Conservation (phyloP, 1,284 basidiomycete genomes). For the Hortiboletus rubellus region DNA sequence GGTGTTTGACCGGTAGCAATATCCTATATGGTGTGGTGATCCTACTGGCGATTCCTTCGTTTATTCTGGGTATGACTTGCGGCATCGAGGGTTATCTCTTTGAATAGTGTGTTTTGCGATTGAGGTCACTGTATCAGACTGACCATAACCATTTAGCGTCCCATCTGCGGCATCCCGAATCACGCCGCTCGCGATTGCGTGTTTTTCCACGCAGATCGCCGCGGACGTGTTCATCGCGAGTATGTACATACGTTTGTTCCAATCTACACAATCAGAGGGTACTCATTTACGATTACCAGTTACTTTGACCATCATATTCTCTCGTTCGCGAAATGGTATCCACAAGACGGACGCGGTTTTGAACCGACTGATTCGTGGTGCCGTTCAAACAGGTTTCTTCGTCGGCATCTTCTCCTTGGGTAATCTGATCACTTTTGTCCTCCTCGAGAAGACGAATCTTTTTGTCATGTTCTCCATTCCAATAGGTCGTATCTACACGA, state of each 20-base stretch:
- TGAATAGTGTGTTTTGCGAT: no score
- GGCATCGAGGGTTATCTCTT: no score
- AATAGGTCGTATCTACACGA: not conserved
- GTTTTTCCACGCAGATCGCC: not conserved
- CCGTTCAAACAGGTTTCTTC: not conserved
- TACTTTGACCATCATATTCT: no score
- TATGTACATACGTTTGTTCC: not conserved
- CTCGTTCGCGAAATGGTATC: no score
- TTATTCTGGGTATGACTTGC: not conserved
- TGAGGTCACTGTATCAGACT: not conserved
- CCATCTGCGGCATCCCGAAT: not conserved
- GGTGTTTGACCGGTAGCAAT: not conserved
- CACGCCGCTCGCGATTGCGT: not conserved
- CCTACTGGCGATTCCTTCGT: not conserved
- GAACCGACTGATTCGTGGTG: not conserved
- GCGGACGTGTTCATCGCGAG: not conserved
- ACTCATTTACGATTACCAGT: no score
- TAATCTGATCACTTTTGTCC: not conserved
- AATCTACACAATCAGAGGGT: not conserved
- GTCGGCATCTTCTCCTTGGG: not conserved
- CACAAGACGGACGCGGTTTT: no score
- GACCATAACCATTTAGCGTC: no score
- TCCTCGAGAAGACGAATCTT: not conserved
- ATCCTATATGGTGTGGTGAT: not conserved
- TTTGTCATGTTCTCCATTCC: not conserved